Percentiles rank a stretch among this genome's conserved stretches.
Evolutionary conservation across 176 grass and related monocot genomes (phyloP).

Genomic region (Elymus sibiricus): DNA sequence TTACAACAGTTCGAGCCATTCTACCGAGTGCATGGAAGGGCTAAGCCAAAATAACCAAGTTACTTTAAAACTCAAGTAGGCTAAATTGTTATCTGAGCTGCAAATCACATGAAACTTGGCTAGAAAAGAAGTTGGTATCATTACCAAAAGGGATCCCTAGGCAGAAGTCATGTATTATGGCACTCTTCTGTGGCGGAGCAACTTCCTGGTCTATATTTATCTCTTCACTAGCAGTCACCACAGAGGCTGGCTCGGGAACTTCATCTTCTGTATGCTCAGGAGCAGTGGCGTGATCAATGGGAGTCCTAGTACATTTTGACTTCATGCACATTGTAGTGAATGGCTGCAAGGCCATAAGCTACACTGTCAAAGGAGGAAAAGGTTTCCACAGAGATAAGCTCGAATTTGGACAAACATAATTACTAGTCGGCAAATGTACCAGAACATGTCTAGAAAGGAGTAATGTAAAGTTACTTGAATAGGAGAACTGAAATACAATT

Average conservation of each 20-base stretch:
- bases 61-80: background rate
- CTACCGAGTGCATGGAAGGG: background rate
- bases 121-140: conserved; percentile 17
- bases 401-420: background rate
- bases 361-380: conserved; percentile 16
- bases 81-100: conserved; percentile 11
- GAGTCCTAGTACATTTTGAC: conserved; percentile 35
- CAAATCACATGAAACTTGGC: background rate
- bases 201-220: conserved; percentile 27
- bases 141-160: conserved; percentile 96
- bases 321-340: conserved; percentile 45
- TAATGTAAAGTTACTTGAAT: background rate
- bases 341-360: conserved; percentile 36
- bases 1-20: background rate
- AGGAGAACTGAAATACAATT: conserved; percentile 2
- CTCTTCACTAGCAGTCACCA: conserved; percentile 27
- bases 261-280: conserved; percentile 43
- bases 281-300: conserved; percentile 35
- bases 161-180: conserved; percentile 96
- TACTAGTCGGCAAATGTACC: background rate
- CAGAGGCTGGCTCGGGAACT: conserved; percentile 31
- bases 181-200: conserved; percentile 47
- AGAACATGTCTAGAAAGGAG: background rate
- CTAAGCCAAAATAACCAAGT: background rate
- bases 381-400: background rate